Evolutionary conservation across 306 rosid genomes (phyloP).

Genomic region (Canavalia ensiformis): DNA sequence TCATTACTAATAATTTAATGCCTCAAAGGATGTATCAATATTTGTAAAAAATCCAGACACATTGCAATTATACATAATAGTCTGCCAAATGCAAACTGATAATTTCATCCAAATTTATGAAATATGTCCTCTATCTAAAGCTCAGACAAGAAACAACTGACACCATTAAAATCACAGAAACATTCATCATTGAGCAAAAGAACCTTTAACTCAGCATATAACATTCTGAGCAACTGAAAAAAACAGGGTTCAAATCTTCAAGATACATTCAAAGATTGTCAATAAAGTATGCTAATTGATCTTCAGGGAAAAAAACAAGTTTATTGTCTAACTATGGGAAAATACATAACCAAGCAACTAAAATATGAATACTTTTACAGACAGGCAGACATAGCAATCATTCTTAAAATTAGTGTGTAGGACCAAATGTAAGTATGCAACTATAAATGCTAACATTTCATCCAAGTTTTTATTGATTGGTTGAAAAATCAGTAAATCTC

Average conservation of each 20-base stretch:
- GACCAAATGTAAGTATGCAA: not conserved
- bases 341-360: not conserved
- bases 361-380: not conserved
- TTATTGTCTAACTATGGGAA: not conserved
- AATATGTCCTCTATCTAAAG: not conserved
- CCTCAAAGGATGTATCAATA: not conserved
- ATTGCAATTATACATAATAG: constrained; percentile 7
- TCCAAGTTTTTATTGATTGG: not conserved
- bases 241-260: not conserved
- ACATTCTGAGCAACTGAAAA: not conserved
- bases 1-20: not conserved
- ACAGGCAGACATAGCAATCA: not conserved
- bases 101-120: not conserved
- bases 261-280: not conserved
- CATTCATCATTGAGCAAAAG: constrained; percentile 6
- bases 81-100: not conserved
- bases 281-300: not conserved
- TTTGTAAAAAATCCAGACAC: constrained; percentile 13
- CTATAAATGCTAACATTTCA: not conserved
- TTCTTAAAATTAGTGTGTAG: not conserved
- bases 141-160: not conserved
- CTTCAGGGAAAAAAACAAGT: not conserved
- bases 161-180: not conserved
- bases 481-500: not conserved
- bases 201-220: constrained; percentile 12